Percentiles rank a stretch among this genome's conserved stretches.
Conservation (phyloP, 768 basidiomycete genomes). For the Macrolepiota albuminosa region DNA sequence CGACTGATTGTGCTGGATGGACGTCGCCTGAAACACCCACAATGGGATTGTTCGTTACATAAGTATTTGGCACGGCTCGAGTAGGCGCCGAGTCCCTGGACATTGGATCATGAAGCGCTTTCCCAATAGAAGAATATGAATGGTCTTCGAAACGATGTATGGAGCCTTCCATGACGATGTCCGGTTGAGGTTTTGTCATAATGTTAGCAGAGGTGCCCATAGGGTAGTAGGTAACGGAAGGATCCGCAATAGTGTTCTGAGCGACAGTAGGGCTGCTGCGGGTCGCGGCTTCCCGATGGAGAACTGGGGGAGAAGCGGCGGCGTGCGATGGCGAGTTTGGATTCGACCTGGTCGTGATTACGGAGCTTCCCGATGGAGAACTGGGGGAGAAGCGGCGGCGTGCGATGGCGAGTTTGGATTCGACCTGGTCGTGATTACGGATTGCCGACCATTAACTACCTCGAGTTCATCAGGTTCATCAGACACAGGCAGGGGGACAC, state of each 20-base stretch:
- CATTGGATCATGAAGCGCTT: constrained; percentile 6
- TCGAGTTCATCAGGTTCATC: constrained; percentile 30
- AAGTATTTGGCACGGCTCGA: constrained; percentile 2
- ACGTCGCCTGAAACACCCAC: neutral
- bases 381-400: constrained; percentile 15
- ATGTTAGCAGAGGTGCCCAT: constrained; percentile 14
- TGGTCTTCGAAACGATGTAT: constrained; percentile 11
- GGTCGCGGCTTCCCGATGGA: constrained; percentile 11
- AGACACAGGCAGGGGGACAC: neutral
- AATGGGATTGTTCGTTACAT: neutral
- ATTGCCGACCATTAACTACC: constrained; percentile 29
- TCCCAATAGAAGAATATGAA: constrained; percentile 10
- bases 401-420: constrained; percentile 25
- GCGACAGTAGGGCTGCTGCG: constrained; percentile 12
- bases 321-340: constrained; percentile 24
- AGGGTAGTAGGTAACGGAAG: constrained; percentile 21
- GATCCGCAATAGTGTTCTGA: constrained; percentile 13
- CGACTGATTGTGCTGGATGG: neutral
- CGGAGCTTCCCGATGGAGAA: constrained; percentile 16
- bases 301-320: constrained; percentile 16
- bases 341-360: constrained; percentile 26
- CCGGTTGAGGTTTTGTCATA: neutral
- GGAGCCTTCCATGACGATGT: constrained; percentile 11
- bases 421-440: constrained; percentile 27
- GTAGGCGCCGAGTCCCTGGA: neutral